Conservation (phyloP, 495 filamentous ascomycete genomes). For the Penicillium maclennaniae region DNA sequence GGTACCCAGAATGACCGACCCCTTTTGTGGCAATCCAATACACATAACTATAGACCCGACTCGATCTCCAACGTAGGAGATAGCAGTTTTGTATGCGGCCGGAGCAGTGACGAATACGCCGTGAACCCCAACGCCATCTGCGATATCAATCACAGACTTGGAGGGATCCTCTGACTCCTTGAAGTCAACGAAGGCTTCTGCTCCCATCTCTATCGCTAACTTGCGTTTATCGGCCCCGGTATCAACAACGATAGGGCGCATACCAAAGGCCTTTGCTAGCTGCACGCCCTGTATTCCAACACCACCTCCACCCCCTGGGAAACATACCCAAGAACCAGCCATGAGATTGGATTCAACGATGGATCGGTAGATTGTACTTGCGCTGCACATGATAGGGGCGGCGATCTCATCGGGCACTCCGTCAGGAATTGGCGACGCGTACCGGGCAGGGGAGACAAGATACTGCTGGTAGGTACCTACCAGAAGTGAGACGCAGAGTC, state of each 20-base stretch:
- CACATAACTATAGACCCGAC: slow-evolving; percentile 46
- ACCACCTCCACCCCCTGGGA: slow-evolving; percentile 52
- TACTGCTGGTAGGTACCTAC: slow-evolving; percentile 67
- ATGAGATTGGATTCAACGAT: slow-evolving; percentile 51
- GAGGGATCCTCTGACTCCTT: slow-evolving; percentile 32
- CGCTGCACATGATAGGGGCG: slow-evolving; percentile 60
- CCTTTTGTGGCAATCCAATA: slow-evolving; percentile 33
- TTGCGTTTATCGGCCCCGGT: slow-evolving; percentile 38
- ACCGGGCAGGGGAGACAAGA: slow-evolving; percentile 55
- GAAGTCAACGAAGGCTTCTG: slow-evolving; percentile 52
- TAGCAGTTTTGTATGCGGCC: slow-evolving; percentile 39
- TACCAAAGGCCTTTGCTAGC: slow-evolving; percentile 54
- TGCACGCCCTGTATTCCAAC: slow-evolving; percentile 61
- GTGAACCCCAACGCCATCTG: slow-evolving; percentile 46
- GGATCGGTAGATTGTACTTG: slow-evolving; percentile 53
- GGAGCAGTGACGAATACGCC: slow-evolving; percentile 50
- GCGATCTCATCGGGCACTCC: slow-evolving; percentile 53
- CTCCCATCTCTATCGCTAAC: slow-evolving; percentile 43
- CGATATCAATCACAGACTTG: slow-evolving; percentile 36
- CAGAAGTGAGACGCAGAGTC: neutral
- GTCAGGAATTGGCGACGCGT: slow-evolving; percentile 65
- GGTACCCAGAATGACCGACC: slow-evolving; percentile 30
- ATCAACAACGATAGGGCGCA: slow-evolving; percentile 51
- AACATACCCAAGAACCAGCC: slow-evolving; percentile 59
- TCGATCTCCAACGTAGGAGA: slow-evolving; percentile 37